A percentile compares a stretch with the other conserved stretches of the same genome.
phyloP scores from a whole-genome alignment of 768 basidiomycete genomes.

The Cubamyces sp. region DNA sequence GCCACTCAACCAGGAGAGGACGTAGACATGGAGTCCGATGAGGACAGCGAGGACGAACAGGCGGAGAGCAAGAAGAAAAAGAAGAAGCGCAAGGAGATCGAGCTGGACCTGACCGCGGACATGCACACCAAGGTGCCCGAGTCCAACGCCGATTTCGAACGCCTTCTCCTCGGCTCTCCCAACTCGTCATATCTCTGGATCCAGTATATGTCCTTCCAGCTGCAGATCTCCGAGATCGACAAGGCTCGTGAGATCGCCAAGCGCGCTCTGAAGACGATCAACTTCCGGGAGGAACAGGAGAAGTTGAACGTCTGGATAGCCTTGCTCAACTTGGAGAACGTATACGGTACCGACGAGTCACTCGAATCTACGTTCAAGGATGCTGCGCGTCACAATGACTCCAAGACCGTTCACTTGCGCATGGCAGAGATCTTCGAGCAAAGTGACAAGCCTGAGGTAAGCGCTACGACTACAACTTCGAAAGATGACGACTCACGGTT shows the following conservation, averaged over 20 bases:
- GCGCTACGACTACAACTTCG: conserved; percentile 14
- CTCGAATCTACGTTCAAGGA: conserved; percentile 87
- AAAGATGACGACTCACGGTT: background rate
- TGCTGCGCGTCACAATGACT: conserved; percentile 87
- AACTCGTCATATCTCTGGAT: conserved; percentile 99
- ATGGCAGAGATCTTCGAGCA: conserved; percentile 85
- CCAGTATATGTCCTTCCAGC: conserved; percentile 98
- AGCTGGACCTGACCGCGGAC: conserved; percentile 83
- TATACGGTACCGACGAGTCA: conserved; percentile 84
- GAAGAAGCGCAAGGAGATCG: conserved; percentile 70
- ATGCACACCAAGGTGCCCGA: conserved; percentile 86
- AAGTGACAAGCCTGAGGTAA: conserved; percentile 79
- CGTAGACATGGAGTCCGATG: conserved; percentile 46
- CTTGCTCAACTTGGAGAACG: conserved; percentile 90
- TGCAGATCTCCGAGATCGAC: conserved; percentile 95
- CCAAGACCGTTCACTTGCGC: conserved; percentile 86
- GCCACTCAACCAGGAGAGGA: conserved; percentile 43
- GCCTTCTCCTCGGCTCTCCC: conserved; percentile 88
- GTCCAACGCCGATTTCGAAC: conserved; percentile 94
- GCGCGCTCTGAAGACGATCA: conserved; percentile 85
- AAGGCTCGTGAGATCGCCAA: conserved; percentile 89
- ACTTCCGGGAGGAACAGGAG: conserved; percentile 95
- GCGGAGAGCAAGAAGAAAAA: conserved; percentile 63
- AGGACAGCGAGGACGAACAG: conserved; percentile 52
- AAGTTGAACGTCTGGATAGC: conserved; percentile 98